A percentile compares a stretch with the other conserved stretches of the same genome.
phyloP scores from a whole-genome alignment of 345 rosid species.

The Corchorus olitorius region DNA sequence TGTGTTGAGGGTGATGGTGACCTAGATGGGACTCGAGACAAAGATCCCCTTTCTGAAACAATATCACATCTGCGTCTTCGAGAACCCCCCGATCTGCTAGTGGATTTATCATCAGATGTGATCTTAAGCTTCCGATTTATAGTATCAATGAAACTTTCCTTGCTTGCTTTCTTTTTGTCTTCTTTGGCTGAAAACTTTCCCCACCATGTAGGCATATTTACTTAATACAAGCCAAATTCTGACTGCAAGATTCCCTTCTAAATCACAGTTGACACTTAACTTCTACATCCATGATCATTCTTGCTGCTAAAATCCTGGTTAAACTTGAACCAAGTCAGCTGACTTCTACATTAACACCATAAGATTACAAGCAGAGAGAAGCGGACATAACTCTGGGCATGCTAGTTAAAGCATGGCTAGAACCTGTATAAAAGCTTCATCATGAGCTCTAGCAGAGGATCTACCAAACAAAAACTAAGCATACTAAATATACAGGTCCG shows the following conservation, averaged over 20 bases:
- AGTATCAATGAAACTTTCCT: constrained; percentile 71
- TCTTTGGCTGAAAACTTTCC: constrained; percentile 69
- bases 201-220: constrained; percentile 75
- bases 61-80: constrained; percentile 48
- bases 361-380: background rate
- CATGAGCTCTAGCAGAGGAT: constrained; percentile 9
- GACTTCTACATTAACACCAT: constrained; percentile 14
- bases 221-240: constrained; percentile 18
- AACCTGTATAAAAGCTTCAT: constrained; percentile 12
- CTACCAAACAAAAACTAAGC: constrained; percentile 15
- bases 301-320: constrained; percentile 21
- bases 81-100: constrained; percentile 48
- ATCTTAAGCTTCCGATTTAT: constrained; percentile 60
- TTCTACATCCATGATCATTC: constrained; percentile 30
- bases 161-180: constrained; percentile 70
- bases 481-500: background rate
- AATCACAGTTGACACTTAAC: constrained; percentile 24
- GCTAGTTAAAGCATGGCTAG: constrained; percentile 6
- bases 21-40: constrained; percentile 68
- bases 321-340: constrained; percentile 31
- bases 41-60: constrained; percentile 64
- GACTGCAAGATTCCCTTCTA: constrained; percentile 22
- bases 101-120: constrained; percentile 57
- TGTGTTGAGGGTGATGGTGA: constrained; percentile 72
- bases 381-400: background rate